Conservation (phyloP, 257 asterid species). For the Nicotiana paniculata region DNA sequence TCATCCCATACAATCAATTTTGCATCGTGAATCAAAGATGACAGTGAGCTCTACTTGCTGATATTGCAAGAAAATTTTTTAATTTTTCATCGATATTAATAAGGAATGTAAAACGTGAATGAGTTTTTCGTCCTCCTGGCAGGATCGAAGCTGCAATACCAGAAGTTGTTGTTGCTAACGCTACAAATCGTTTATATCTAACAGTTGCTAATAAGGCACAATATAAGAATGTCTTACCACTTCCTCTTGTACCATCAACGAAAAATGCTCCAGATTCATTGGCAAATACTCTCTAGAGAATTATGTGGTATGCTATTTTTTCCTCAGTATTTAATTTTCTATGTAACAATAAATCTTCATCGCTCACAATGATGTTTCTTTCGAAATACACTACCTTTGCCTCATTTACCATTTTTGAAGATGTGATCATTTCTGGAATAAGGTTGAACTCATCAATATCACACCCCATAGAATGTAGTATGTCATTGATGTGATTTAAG, state of each 20-base stretch:
- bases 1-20: too few relatives aligned
- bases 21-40: background rate
- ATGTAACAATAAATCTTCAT: background rate
- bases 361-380: too few relatives aligned
- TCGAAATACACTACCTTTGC: background rate
- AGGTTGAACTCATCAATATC: background rate
- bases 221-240: background rate
- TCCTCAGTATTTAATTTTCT: too few relatives aligned
- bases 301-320: background rate
- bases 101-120: background rate
- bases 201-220: background rate
- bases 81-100: background rate
- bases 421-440: too few relatives aligned
- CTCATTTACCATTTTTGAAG: background rate
- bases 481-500: too few relatives aligned
- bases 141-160: background rate
- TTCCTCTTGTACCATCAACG: background rate
- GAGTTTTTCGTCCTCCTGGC: background rate
- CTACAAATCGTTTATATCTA: background rate
- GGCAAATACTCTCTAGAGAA: background rate
- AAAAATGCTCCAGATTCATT: background rate
- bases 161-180: background rate
- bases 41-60: background rate
- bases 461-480: background rate
- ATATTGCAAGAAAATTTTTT: background rate